Evolutionary conservation across 129 eudicot species (phyloP).

Genomic region (Mikania micrantha): DNA sequence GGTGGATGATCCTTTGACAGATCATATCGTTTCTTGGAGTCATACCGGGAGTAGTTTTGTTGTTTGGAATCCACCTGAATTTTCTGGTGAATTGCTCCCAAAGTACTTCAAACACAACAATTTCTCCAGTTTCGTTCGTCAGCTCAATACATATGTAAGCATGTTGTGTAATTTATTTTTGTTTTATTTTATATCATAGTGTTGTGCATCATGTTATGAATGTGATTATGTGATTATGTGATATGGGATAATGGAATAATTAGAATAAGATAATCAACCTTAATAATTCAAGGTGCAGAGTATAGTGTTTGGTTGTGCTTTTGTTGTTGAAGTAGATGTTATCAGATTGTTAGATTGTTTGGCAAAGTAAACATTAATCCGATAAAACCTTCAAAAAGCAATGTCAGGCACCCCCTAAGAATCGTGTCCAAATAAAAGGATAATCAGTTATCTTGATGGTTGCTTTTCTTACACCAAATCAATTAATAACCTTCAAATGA

Average conservation of each 20-base stretch:
- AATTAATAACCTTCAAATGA: neutral
- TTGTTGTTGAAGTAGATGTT: neutral
- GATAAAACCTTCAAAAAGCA: neutral
- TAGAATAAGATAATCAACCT: neutral
- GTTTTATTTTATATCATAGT: neutral
- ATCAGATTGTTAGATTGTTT: neutral
- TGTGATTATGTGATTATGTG: neutral
- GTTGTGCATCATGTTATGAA: neutral
- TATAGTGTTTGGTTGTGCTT: neutral
- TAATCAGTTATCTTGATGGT: neutral
- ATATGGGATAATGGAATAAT: neutral
- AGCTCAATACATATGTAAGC: constrained; percentile 87
- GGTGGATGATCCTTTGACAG: constrained; percentile 66
- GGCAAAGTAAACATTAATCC: neutral
- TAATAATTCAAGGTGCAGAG: no score
- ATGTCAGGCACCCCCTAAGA: neutral
- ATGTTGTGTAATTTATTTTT: neutral
- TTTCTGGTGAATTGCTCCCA: constrained; percentile 76
- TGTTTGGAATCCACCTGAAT: constrained; percentile 83
- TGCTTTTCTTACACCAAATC: neutral
- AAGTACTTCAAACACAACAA: constrained; percentile 87
- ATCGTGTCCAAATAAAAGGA: neutral
- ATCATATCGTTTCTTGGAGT: constrained; percentile 76
- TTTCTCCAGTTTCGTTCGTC: constrained; percentile 88
- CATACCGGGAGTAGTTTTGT: constrained; percentile 62